phyloP scores from a whole-genome alignment of 768 basidiomycete genomes.

The Agaricus bisporus region DNA sequence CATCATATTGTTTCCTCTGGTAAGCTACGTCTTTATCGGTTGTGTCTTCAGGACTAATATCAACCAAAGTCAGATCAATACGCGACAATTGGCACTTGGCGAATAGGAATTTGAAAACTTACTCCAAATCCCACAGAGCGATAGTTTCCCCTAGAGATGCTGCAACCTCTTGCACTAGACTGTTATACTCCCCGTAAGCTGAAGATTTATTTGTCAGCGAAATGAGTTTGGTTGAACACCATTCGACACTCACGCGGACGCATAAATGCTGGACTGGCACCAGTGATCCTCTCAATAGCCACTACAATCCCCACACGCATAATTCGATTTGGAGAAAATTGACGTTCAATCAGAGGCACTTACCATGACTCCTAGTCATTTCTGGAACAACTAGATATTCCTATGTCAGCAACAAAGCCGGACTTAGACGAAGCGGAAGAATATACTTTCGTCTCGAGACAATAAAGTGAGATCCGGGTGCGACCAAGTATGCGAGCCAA shows the following conservation, averaged over 20 bases:
- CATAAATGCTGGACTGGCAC: slow-evolving; percentile 31
- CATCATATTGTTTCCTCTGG: slow-evolving; percentile 8
- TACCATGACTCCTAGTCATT: slow-evolving; percentile 28
- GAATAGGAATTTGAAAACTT: background rate
- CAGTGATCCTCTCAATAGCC: slow-evolving; percentile 30
- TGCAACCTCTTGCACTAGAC: slow-evolving; percentile 10
- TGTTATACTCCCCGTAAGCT: slow-evolving; percentile 13
- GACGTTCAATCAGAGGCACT: background rate
- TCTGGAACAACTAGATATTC: slow-evolving; percentile 22
- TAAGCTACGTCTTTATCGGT: background rate
- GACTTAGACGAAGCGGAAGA: background rate
- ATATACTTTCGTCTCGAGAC: slow-evolving; percentile 24
- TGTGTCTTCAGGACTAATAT: slow-evolving; percentile 10
- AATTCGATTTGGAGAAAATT: too few relatives aligned
- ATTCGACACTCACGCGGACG: slow-evolving; percentile 29
- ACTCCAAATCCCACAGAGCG: slow-evolving; percentile 14
- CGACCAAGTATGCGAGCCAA: slow-evolving; percentile 45
- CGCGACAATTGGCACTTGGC: background rate
- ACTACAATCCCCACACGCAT: slow-evolving; percentile 16
- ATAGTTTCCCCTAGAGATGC: slow-evolving; percentile 5
- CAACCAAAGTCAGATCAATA: background rate
- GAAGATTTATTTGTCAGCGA: too few relatives aligned
- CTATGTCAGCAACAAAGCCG: background rate
- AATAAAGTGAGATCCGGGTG: slow-evolving; percentile 32
- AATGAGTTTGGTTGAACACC: background rate